These are phyloP conservation scores for Vaccinium myrtillus DNA, from an alignment of 148 eudicot species.

Conservation along the genomic window DNA sequence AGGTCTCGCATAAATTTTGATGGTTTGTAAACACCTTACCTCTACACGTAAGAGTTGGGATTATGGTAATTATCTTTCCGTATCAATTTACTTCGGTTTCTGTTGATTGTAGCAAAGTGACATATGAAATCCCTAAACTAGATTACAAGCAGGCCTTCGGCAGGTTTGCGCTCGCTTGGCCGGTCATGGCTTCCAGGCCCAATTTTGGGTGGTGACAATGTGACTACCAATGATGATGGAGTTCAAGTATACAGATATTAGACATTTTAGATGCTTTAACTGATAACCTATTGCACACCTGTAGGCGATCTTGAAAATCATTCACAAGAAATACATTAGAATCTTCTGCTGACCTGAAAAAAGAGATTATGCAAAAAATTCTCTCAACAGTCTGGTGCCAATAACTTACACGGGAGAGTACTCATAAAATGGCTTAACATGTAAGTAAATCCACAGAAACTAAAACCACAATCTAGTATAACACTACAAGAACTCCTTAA, in stretches of 20 bases:
- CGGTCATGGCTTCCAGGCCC: background rate
- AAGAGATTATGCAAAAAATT: slow-evolving; percentile 12
- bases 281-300: slow-evolving; percentile 42
- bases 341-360: slow-evolving; percentile 85
- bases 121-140: background rate
- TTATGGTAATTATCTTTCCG: background rate
- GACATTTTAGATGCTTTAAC: background rate
- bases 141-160: background rate
- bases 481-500: background rate
- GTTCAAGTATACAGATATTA: background rate
- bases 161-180: background rate
- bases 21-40: background rate
- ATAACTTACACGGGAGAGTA: background rate
- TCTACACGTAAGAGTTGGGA: background rate
- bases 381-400: background rate
- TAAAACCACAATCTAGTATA: background rate
- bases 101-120: background rate
- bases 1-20: background rate
- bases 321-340: slow-evolving; percentile 88
- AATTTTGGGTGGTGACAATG: background rate
- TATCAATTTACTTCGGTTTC: background rate
- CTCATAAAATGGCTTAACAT: background rate
- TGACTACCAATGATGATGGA: background rate
- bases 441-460: background rate
- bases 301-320: slow-evolving; percentile 88